Conservation (phyloP, 495 filamentous ascomycete species). For the Aspergillus nanangensis region DNA sequence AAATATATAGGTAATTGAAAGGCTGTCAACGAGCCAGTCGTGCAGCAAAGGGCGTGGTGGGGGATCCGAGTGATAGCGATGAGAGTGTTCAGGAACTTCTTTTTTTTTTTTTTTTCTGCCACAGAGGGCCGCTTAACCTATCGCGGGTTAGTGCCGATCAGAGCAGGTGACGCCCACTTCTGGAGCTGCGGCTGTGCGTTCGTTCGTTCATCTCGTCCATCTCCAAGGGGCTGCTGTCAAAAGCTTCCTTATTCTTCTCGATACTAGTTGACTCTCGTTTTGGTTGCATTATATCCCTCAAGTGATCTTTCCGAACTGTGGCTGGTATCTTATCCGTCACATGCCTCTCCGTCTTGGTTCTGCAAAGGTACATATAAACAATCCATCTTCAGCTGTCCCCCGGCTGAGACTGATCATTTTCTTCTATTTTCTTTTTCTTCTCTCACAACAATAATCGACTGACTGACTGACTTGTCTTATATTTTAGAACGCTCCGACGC, state of each 20-base stretch:
- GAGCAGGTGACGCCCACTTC: conserved; percentile 14
- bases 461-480: no score
- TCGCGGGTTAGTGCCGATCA: conserved; percentile 39
- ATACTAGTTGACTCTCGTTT: no score
- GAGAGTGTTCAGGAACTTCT: conserved; percentile 32
- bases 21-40: conserved; percentile 21
- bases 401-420: conserved; percentile 8
- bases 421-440: no score
- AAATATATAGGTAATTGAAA: conserved; percentile 1
- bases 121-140: conserved; percentile 30
- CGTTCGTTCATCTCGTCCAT: background rate
- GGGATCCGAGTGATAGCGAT: conserved; percentile 19
- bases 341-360: conserved; percentile 4
- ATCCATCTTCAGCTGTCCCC: background rate
- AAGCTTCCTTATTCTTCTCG: conserved; percentile 3
- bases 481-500: no score
- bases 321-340: background rate
- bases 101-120: conserved; percentile 21
- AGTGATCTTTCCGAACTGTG: background rate
- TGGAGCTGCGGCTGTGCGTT: conserved; percentile 19
- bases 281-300: conserved; percentile 1
- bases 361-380: conserved; percentile 10
- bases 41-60: conserved; percentile 8
- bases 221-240: conserved; percentile 10
- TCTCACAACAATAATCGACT: no score